A percentile compares a stretch with the other conserved stretches of the same genome.
These are phyloP conservation scores for Pouteria campechiana DNA, from an alignment of 179 eudicot genomes.

Conservation along the genomic window DNA sequence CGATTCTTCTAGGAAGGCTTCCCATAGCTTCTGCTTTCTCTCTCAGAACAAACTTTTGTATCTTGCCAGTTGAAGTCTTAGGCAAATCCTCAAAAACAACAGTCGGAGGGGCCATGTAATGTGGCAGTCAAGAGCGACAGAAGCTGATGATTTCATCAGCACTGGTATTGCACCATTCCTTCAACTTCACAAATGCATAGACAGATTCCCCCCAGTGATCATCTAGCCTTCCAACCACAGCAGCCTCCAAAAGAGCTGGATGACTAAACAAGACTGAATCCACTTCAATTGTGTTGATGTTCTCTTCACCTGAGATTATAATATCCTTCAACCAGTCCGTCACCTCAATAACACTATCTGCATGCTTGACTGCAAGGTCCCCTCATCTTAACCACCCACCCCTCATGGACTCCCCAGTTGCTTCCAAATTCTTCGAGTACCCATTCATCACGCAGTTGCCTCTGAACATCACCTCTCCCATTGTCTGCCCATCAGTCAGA, in stretches of 20 bases:
- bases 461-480: conserved; percentile 26
- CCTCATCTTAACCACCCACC: conserved; percentile 24
- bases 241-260: conserved; percentile 21
- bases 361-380: conserved; percentile 16
- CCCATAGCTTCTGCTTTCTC: conserved; percentile 19
- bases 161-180: conserved; percentile 8
- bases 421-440: conserved; percentile 10
- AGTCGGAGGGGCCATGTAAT: conserved; percentile 23
- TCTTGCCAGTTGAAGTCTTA: conserved; percentile 22
- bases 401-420: conserved; percentile 13
- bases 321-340: conserved; percentile 19
- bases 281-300: conserved; percentile 21
- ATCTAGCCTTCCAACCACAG: conserved; percentile 21
- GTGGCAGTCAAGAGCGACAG: conserved; percentile 16
- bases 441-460: conserved; percentile 27
- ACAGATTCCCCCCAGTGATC: conserved; percentile 23
- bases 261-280: conserved; percentile 18
- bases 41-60: conserved; percentile 16
- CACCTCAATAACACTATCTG: conserved; percentile 14
- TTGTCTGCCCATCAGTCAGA: conserved; percentile 10
- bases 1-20: too few relatives aligned
- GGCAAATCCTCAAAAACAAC: conserved; percentile 25
- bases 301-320: conserved; percentile 22
- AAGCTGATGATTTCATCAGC: conserved; percentile 8
- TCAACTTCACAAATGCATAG: conserved; percentile 24